These are phyloP conservation scores for Dianthus caryophyllus DNA, from an alignment of 148 eudicot genomes.

Conservation along the genomic window DNA sequence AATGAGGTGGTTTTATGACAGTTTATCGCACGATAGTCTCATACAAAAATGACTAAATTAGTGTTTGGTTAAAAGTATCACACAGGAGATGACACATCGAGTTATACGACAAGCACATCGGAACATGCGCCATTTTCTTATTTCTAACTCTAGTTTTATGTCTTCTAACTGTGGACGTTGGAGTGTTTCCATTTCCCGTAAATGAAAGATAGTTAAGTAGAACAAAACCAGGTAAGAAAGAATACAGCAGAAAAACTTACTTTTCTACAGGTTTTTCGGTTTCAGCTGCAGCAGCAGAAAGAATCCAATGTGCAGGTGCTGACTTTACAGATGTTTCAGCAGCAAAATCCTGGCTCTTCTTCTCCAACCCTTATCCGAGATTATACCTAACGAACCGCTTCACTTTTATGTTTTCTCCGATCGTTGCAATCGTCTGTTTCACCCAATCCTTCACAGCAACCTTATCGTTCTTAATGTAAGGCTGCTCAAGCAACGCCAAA, in stretches of 20 bases:
- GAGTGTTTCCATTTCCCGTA: too few species aligned
- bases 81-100: too few species aligned
- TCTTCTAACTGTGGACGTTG: too few species aligned
- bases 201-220: too few species aligned
- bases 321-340: constrained; percentile 85
- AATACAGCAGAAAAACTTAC: constrained; percentile 69
- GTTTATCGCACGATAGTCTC: too few species aligned
- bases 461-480: constrained; percentile 90
- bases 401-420: constrained; percentile 93
- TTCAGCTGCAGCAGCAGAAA: constrained; percentile 52
- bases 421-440: constrained; percentile 87
- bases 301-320: constrained; percentile 36
- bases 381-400: constrained; percentile 71
- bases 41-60: too few species aligned
- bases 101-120: too few species aligned
- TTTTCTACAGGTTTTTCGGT: constrained; percentile 41
- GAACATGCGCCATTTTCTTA: too few species aligned
- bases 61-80: too few species aligned
- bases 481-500: constrained; percentile 89
- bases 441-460: constrained; percentile 75
- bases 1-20: too few species aligned
- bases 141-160: too few species aligned
- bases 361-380: constrained; percentile 89
- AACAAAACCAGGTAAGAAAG: too few species aligned
- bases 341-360: constrained; percentile 90